phyloP scores from a whole-genome alignment of 2,329 filamentous ascomycete species.

The Fusarium burgessii region DNA sequence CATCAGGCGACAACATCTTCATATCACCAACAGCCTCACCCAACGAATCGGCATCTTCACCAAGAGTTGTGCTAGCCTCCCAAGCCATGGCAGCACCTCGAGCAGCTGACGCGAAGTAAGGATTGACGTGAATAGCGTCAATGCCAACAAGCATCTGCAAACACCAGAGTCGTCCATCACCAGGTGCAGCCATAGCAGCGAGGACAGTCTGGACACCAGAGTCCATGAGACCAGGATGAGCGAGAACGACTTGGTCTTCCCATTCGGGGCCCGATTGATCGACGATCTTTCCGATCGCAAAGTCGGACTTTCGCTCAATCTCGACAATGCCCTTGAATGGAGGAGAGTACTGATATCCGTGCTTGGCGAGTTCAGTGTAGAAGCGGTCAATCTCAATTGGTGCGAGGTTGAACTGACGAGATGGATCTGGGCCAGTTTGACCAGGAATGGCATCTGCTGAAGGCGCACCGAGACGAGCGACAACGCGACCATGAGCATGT shows the following conservation, averaged over 20 bases:
- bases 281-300: constrained; percentile 4
- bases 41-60: neutral
- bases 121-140: constrained; percentile 1
- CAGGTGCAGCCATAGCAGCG: constrained; percentile 9
- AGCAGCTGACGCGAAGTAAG: neutral
- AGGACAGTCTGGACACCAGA: constrained; percentile 4
- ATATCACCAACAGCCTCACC: constrained; percentile 2
- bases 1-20: constrained; percentile 1
- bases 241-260: neutral
- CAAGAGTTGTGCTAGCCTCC: neutral
- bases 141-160: constrained; percentile 5
- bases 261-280: constrained; percentile 4
- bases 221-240: constrained; percentile 12
- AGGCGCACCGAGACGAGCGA: neutral
- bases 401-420: constrained; percentile 4
- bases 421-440: neutral
- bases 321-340: constrained; percentile 13
- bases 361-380: constrained; percentile 9
- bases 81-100: constrained; percentile 2
- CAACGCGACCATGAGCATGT: neutral
- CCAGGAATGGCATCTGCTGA: neutral
- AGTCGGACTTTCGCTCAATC: constrained; percentile 13
- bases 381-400: constrained; percentile 9
- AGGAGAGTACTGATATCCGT: constrained; percentile 6
- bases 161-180: constrained; percentile 4